Base-by-base conservation (phyloP, 768 basidiomycete genomes). In the Gloeopeniophorella convolvens region DNA sequence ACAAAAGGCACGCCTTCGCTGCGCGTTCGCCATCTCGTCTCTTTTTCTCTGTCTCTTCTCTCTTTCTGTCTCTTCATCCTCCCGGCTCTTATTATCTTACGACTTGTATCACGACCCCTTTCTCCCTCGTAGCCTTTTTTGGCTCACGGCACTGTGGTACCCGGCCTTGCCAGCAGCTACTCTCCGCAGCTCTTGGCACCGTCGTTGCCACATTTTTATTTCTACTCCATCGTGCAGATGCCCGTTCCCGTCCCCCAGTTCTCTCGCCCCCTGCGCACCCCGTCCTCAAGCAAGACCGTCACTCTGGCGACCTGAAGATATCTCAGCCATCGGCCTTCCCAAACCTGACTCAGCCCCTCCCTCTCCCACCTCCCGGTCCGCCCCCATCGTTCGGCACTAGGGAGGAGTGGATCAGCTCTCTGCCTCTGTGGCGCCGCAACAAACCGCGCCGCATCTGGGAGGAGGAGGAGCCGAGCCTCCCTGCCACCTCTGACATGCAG, bases 1-100 rank as follows among this genome's bases (percentile, higher is more conserved):
- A 45, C 63, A 89, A 89, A 89, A 89, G 85, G 85, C 85, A 76
- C 87, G 87, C 87, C 87, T 90, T 89, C 76, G 83, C 75, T 89
- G 87, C 76, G 87, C 87, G 87, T 90, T 74, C 73, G 85, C 85
- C 87, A 78, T 64, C 55, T 48, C 62, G 52, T 60, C 59, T 57
- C 57, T 49, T 55, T 59, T 57, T 57, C 62, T 62, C 62, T 63
- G 50, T 60, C 59, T 64, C 64, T 63, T 63, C 51, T 60, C 59
- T 64, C 64, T 66, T 59, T 49, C 45, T 47, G 50, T 48, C 56
- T 46, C 33, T 64, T 62, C 62, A 61, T 62, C 59, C 39, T 56
- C 54, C 56, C 55, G 51, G 51, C 37, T 42, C 37, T 50, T 59
- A 49, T 60, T 55, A 62, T 52, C 73, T 87, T 65, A 87, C 86